Conservation (phyloP, 306 rosid species). For the Quercus bicolor region DNA sequence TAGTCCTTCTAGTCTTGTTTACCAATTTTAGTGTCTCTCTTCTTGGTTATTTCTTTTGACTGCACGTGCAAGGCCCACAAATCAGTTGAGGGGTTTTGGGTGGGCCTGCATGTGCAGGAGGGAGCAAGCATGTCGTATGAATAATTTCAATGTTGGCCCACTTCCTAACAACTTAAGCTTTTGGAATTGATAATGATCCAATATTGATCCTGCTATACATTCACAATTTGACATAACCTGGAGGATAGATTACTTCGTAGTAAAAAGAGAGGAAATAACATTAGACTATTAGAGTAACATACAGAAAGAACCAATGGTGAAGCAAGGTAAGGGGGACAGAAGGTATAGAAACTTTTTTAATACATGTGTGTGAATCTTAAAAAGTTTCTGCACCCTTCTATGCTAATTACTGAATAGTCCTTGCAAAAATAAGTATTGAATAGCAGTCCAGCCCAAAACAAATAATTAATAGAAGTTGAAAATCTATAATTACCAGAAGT, state of each 20-base stretch:
- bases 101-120: not conserved
- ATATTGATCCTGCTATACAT: not conserved
- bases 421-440: not conserved
- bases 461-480: not conserved
- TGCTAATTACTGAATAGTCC: not conserved
- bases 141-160: not conserved
- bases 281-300: not conserved
- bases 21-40: not conserved
- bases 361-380: not conserved
- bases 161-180: not conserved
- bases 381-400: not conserved
- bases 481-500: conserved; percentile 50
- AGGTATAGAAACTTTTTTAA: not conserved
- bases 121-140: not conserved
- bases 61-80: not conserved
- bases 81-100: not conserved
- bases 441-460: not conserved
- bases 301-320: not conserved
- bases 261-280: not conserved
- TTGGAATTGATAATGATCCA: not conserved
- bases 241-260: not conserved
- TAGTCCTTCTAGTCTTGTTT: not conserved
- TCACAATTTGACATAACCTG: not conserved
- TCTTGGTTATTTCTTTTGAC: not conserved
- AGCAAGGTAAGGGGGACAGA: not conserved